phyloP scores from a whole-genome alignment of 2,329 filamentous ascomycete genomes.

The Dryadomyces quercus-mongolicae region DNA sequence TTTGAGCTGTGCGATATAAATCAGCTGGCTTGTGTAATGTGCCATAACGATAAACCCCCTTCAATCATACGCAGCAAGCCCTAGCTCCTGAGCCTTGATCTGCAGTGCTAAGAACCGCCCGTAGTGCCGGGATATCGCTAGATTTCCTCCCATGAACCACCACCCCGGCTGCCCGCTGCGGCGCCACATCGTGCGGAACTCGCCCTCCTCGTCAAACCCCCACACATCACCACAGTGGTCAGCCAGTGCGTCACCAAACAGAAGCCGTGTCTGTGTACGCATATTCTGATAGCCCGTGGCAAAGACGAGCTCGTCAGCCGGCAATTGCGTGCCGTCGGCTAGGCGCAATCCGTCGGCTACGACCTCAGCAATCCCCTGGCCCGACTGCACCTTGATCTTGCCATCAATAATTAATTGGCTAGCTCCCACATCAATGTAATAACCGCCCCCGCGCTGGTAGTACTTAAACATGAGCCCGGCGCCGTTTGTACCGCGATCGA shows the following conservation, averaged over 20 bases:
- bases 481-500: constrained; percentile 42
- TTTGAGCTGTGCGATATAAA: too few relatives aligned
- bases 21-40: too few relatives aligned
- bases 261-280: constrained; percentile 44
- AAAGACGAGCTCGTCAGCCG: constrained; percentile 44
- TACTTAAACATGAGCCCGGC: constrained; percentile 46
- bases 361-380: constrained; percentile 35
- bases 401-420: constrained; percentile 41
- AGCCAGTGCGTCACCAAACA: constrained; percentile 50
- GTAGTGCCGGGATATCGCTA: constrained; percentile 49
- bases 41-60: too few relatives aligned
- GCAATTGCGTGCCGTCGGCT: constrained; percentile 34
- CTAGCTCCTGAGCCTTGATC: constrained; percentile 28
- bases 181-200: constrained; percentile 46
- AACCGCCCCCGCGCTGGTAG: constrained; percentile 46
- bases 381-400: constrained; percentile 41
- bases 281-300: constrained; percentile 54
- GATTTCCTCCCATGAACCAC: constrained; percentile 54
- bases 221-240: constrained; percentile 46
- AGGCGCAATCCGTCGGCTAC: constrained; percentile 26
- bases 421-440: constrained; percentile 46
- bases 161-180: constrained; percentile 49
- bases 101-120: constrained; percentile 40
- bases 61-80: constrained; percentile 6
- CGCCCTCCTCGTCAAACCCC: constrained; percentile 44